phyloP scores from a whole-genome alignment of 192 early-diverging fungal species.

The Irineochytrium annulatum region DNA sequence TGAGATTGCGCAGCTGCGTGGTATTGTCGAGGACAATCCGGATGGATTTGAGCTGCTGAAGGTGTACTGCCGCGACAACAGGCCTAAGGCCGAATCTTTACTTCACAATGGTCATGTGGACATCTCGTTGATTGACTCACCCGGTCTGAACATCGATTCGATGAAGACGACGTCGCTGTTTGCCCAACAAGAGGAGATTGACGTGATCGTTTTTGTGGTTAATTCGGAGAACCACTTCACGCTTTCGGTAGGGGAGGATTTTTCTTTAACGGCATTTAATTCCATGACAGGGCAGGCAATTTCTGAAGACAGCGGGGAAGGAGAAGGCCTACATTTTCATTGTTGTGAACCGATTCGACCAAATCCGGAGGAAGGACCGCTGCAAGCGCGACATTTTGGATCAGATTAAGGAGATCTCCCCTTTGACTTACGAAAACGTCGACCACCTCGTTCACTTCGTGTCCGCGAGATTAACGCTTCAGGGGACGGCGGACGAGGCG shows the following conservation, averaged over 20 bases:
- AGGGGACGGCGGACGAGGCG: conserved; percentile 18
- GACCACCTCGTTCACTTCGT: conserved; percentile 97
- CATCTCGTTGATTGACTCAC: conserved; percentile 95
- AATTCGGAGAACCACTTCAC: conserved; percentile 99
- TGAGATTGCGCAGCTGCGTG: conserved; percentile 68
- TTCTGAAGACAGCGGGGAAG: conserved; percentile 92
- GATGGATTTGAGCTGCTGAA: conserved; percentile 82
- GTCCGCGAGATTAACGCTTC: conserved; percentile 52
- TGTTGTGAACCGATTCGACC: conserved; percentile 96
- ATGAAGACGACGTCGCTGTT: conserved; percentile 96
- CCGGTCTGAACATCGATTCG: conserved; percentile 96
- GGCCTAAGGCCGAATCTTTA: conserved; percentile 43
- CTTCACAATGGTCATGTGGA: conserved; percentile 96
- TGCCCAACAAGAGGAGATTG: conserved; percentile 97
- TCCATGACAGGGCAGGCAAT: conserved; percentile 78
- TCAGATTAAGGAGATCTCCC: conserved; percentile 93
- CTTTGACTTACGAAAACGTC: conserved; percentile 82
- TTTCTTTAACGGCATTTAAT: neutral
- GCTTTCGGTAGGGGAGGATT: conserved; percentile 65
- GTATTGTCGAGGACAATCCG: conserved; percentile 80
- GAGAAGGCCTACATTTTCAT: conserved; percentile 99
- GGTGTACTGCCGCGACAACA: conserved; percentile 78
- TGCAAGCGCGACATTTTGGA: conserved; percentile 92
- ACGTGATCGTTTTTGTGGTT: conserved; percentile 98
- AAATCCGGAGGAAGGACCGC: conserved; percentile 89